Evolutionary conservation across 768 basidiomycete species (phyloP).

Genomic region (Mycena rebaudengoi): DNA sequence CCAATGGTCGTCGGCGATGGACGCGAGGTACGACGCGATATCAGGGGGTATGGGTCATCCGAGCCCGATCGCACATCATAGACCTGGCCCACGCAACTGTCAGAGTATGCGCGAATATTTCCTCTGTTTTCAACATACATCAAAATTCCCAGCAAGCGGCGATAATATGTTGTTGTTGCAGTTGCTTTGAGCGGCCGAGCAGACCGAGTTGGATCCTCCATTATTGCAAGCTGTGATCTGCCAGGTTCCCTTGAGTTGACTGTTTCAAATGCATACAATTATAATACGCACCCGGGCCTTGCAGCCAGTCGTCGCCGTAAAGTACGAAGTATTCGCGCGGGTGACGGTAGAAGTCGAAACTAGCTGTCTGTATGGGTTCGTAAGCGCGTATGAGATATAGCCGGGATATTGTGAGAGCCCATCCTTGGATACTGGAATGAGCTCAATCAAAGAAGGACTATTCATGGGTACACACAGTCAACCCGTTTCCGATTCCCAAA

Average conservation of each 20-base stretch:
- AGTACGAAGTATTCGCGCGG: conserved; percentile 53
- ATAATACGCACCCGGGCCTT: conserved; percentile 48
- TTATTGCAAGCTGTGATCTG: conserved; percentile 64
- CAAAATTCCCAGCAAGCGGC: conserved; percentile 62
- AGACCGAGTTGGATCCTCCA: conserved; percentile 55
- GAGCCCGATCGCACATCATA: conserved; percentile 58
- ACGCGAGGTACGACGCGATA: conserved; percentile 42
- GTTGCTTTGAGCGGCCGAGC: conserved; percentile 63
- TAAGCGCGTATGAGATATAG: conserved; percentile 62
- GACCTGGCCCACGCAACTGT: conserved; percentile 35
- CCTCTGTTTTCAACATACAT: conserved; percentile 54
- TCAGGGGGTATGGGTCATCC: conserved; percentile 60
- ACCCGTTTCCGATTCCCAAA: conserved; percentile 69
- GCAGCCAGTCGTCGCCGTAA: conserved; percentile 52
- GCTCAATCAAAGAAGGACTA: background rate
- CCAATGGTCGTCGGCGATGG: conserved; percentile 49
- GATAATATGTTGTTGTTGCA: conserved; percentile 67
- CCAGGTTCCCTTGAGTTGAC: background rate
- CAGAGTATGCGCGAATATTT: background rate
- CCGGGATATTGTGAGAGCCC: conserved; percentile 64
- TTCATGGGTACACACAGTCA: conserved; percentile 54
- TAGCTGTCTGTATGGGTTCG: conserved; percentile 64
- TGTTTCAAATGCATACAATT: background rate
- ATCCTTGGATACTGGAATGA: conserved; percentile 35
- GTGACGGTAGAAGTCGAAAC: conserved; percentile 52